Evolutionary conservation across 108 stramenopile species (phyloP).

Genomic region (Skeletonema menzelii): DNA sequence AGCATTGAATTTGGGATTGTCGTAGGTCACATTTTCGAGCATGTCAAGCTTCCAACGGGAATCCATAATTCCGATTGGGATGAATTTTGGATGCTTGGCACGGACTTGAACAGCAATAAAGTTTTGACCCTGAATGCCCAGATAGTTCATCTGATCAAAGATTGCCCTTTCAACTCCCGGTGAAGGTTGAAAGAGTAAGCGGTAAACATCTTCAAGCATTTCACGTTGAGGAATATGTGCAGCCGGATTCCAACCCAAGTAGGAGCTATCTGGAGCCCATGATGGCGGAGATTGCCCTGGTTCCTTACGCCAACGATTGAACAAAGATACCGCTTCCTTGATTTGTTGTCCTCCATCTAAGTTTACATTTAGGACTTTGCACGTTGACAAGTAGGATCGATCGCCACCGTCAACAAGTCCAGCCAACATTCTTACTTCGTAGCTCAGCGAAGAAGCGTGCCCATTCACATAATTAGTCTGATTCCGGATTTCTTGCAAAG

Average conservation of each 20-base stretch:
- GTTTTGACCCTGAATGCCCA: background rate
- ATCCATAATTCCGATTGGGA: background rate
- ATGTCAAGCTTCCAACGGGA: background rate
- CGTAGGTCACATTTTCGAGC: background rate
- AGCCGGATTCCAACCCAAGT: background rate
- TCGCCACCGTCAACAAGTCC: background rate
- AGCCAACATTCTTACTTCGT: background rate
- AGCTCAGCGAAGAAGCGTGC: background rate
- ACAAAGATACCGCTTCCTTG: background rate
- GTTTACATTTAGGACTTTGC: background rate
- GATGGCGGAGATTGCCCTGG: background rate
- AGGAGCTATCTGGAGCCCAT: background rate
- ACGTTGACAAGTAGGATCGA: background rate
- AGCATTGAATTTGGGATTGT: background rate
- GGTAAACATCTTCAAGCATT: background rate
- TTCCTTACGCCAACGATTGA: background rate
- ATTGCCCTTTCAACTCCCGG: background rate
- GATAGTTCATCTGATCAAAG: background rate
- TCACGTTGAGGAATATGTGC: background rate
- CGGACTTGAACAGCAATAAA: background rate
- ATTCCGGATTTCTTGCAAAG: background rate
- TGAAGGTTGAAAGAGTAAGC: background rate
- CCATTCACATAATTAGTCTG: background rate
- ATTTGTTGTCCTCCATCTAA: background rate
- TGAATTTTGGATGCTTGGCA: background rate